Evolutionary conservation across 1,284 basidiomycete genomes (phyloP), one percentile per base, ranked within the genome.

Genomic region (Mycosarcoma maydis): DNA sequence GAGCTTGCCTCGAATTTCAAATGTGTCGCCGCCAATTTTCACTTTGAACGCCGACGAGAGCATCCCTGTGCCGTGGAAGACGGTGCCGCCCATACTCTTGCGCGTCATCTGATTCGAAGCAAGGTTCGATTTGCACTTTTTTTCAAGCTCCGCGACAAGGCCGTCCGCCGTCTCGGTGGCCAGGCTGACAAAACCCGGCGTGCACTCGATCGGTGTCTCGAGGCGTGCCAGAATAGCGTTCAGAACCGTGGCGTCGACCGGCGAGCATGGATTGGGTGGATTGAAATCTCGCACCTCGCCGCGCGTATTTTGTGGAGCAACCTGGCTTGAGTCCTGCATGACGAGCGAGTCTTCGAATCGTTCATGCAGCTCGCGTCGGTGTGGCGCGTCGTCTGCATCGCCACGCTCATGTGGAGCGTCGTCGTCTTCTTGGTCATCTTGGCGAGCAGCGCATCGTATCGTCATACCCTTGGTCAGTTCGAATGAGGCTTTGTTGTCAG

Each of bases 181-280:
- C 26, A 90, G 82, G 77, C 95, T 90, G 44, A 81, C 59, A 81
- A 90, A 92, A 34, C 87, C 86, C 2, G 86, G 82, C 60, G 91
- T 88, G 1, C 85, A 77, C 23, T 78, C 59, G 11, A 85, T 48
- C 1, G 85, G 83, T 13, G 89, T 87, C 16, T 90, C 84, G 23
- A 90, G 86, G 0, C 88, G 87, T 23, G 74, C 53, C 2, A 98
- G 85, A 8, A 95, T 82, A 0, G 86, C 85, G 4, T 86, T 84
- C 26, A 93, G 78, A 42, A 92, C 87, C 1, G 87, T 83, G 5
- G 87, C 85, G 61, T 92, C 89, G 72, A 90, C 90, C 0, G 94
- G 92, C 82, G 93, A 91, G 84, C 92, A 95, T 2, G 92, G 94
- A 78, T 96, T 94, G 3, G 89, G 86, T 19, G 89, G 47, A 3